Percentiles rank a stretch among this genome's conserved stretches.
Evolutionary conservation across 2,329 filamentous ascomycete species (phyloP).

Genomic region (Aureobasidium melanogenum): DNA sequence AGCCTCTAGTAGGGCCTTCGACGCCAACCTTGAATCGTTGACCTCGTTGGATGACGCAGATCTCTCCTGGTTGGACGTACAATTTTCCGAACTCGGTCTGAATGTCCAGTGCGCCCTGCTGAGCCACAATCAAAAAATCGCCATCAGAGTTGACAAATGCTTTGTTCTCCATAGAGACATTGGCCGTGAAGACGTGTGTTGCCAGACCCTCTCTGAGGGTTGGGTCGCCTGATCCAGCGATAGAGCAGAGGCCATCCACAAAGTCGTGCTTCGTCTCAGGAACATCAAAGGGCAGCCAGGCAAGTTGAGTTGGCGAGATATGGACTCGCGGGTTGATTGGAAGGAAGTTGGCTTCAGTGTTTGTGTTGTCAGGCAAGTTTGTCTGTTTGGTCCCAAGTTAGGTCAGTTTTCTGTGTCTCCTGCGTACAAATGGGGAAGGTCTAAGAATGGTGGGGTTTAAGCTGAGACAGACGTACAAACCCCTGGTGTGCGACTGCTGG

Average conservation of each 20-base stretch:
- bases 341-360: slow-evolving; percentile 36
- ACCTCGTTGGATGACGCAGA: slow-evolving; percentile 32
- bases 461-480: slow-evolving; percentile 15
- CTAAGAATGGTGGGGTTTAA: slow-evolving; percentile 5
- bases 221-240: slow-evolving; percentile 44
- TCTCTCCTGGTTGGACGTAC: slow-evolving; percentile 31
- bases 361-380: slow-evolving; percentile 17
- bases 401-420: slow-evolving; percentile 5
- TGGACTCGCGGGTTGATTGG: slow-evolving; percentile 39
- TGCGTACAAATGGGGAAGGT: not conserved
- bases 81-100: slow-evolving; percentile 32
- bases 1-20: slow-evolving; percentile 31
- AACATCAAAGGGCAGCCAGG: slow-evolving; percentile 36
- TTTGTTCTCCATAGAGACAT: slow-evolving; percentile 36
- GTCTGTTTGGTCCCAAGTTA: not conserved
- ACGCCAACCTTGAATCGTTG: slow-evolving; percentile 29
- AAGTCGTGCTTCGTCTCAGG: slow-evolving; percentile 36
- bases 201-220: slow-evolving; percentile 42
- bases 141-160: slow-evolving; percentile 39
- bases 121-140: slow-evolving; percentile 30
- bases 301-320: slow-evolving; percentile 42
- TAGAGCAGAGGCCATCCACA: slow-evolving; percentile 39
- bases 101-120: slow-evolving; percentile 30
- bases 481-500: slow-evolving; percentile 35
- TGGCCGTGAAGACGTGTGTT: slow-evolving; percentile 41